phyloP scores from a whole-genome alignment of 1,284 basidiomycete genomes.

The Cutaneotrichosporon cavernicola region DNA sequence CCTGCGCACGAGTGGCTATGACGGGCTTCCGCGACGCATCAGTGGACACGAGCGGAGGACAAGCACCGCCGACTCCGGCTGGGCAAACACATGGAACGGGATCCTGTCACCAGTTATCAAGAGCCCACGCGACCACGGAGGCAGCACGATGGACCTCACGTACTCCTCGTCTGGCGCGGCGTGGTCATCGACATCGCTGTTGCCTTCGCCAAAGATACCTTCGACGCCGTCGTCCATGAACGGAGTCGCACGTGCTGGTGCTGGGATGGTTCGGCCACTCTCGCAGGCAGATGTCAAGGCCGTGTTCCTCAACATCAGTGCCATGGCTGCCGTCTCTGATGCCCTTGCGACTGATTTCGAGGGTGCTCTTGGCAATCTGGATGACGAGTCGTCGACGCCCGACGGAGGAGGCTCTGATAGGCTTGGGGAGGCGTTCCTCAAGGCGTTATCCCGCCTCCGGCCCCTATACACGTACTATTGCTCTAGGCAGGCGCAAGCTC shows the following conservation, averaged over 20 bases:
- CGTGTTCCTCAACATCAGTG: constrained; percentile 76
- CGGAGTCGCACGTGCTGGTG: constrained; percentile 8
- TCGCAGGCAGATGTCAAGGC: constrained; percentile 66
- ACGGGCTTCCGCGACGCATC: not conserved
- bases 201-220: constrained; percentile 11
- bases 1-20: not conserved
- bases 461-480: constrained; percentile 82
- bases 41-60: constrained; percentile 21
- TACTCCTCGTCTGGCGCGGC: constrained; percentile 12
- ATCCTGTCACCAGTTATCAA: constrained; percentile 20
- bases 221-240: constrained; percentile 11
- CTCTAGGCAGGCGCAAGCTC: constrained; percentile 74
- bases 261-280: constrained; percentile 59
- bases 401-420: constrained; percentile 59
- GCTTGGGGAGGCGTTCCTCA: constrained; percentile 75
- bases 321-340: constrained; percentile 70
- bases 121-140: constrained; percentile 13
- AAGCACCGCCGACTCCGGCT: constrained; percentile 19
- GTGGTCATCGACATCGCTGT: constrained; percentile 12
- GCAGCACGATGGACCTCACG: constrained; percentile 11
- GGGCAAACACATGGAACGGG: constrained; percentile 19
- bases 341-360: constrained; percentile 58
- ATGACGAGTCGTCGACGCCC: constrained; percentile 53
- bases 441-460: constrained; percentile 70
- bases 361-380: constrained; percentile 44